Base-by-base conservation (phyloP, 2,329 filamentous ascomycete genomes). In the Aspergillus transmontanensis region DNA sequence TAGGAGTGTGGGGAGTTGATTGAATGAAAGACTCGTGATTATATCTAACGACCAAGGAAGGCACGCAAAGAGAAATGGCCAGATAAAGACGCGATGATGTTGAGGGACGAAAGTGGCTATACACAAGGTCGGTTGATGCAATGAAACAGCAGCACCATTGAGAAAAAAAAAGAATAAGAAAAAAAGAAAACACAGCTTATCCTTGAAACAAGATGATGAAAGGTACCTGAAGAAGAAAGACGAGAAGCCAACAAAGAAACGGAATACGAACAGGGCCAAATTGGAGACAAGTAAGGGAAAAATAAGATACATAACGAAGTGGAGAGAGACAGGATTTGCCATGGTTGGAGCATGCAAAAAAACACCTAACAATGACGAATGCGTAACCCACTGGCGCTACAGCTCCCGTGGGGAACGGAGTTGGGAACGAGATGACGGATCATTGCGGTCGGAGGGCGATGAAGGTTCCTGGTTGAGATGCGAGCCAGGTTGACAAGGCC, bases 341-440 rank as follows among this genome's bases (percentile, higher is more conserved):
- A 64, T 67, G 64, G 53, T 62, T 46, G 63, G 63, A 69, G 57
- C 60, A 69, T 66, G 68, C 68, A 67, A 64, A 64, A 68, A 68
- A 68, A 71, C 62, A 69, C 64, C 66, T 58, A 67, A 66, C 60
- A 51, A 51, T 71, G 69, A 75, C 71, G 68, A 69, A 73, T 69
- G 71, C 71, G 68, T 72, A 54, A 57, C 57, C 41, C 30, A 62
- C 28, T 51, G 56, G 45, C 19, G 28, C 55, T 54, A 45, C 32
- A 36, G 58, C 10, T 34, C 19, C 41, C 16, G 45, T n/a, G n/a
- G 48, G 36, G n/a, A 41, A 64, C 61, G 65, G 63, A 68, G 65
- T 56, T 41, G 62, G 60, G 59, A 60, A n/a, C 26, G 26, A 21
- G 57, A 57, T 53, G 58, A 63, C 57, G 54, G 67, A 68, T 62